These are phyloP conservation scores for Chrysosphaeria jannelii DNA, from an alignment of 2,329 filamentous ascomycete species.

Conservation along the genomic window DNA sequence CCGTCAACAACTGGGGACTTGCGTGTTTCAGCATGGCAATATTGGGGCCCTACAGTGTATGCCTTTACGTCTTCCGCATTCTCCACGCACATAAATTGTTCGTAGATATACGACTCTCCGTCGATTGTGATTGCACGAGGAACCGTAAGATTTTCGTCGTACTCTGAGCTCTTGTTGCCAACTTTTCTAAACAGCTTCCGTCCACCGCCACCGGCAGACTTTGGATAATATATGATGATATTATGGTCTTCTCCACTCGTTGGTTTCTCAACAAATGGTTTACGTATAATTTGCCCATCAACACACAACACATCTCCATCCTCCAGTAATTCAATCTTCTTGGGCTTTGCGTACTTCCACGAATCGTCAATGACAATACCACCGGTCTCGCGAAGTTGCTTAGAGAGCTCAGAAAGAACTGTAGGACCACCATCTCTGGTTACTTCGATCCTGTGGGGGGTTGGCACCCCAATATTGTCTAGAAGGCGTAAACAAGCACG, in stretches of 20 bases:
- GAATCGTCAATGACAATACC: constrained; percentile 45
- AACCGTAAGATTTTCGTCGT: constrained; percentile 41
- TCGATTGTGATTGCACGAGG: constrained; percentile 62
- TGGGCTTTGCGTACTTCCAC: constrained; percentile 19
- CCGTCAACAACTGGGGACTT: constrained; percentile 96
- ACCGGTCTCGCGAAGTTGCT: constrained; percentile 52
- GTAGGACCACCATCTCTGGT: constrained; percentile 74
- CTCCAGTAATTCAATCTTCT: constrained; percentile 60
- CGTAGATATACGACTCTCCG: constrained; percentile 71
- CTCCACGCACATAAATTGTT: constrained; percentile 87
- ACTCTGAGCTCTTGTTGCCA: constrained; percentile 97
- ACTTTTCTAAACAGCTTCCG: constrained; percentile 86
- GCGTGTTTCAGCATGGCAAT: constrained; percentile 87
- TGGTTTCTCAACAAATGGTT: constrained; percentile 95
- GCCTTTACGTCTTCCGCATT: constrained; percentile 97
- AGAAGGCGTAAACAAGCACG: constrained; percentile 67
- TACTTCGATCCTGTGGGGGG: constrained; percentile 66
- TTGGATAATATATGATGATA: constrained; percentile 90
- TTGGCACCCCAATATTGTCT: constrained; percentile 69
- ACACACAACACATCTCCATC: constrained; percentile 69
- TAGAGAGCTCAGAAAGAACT: constrained; percentile 51
- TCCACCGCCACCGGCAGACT: constrained; percentile 61
- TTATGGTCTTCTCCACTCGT: constrained; percentile 98
- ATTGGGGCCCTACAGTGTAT: constrained; percentile 78
- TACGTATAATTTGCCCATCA: constrained; percentile 52